Evolutionary conservation across 495 filamentous ascomycete genomes (phyloP), one percentile per base, ranked within the genome.

Genomic region (Trichocladium antarcticum): DNA sequence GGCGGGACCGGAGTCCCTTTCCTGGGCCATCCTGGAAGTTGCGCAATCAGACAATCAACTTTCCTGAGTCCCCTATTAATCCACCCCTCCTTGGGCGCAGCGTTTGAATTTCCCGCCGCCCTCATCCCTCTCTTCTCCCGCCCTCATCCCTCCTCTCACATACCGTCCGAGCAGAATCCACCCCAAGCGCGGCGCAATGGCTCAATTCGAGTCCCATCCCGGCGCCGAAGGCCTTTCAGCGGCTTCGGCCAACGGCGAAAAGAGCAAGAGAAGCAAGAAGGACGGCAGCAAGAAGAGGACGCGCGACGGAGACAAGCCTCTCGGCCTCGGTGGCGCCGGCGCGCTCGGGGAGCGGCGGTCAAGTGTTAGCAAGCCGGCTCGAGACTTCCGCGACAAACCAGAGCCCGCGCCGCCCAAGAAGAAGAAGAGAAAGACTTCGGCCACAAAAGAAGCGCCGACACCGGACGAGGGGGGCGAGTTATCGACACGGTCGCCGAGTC

Each of bases 361-460:
- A 20, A 77, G 73, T 62, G 60, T 84, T 54, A 80, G 78, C 65
- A 82, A 83, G 49, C 76, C 81, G 16, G 81, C 85, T 20, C 73
- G 85, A 56, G 85, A 90, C 67, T 77, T 80, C 16, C 69, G 82
- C 55, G 87, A 93, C 61, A 79, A 83, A 60, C 76, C 75, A 7
- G 70, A 73, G 24, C 53, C 58, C 66, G 9, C 63, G 19, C 37
- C 64, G 9, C 62, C 59, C 42, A 64, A 58, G 55, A 67, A 65
- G 52, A 67, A 62, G 54, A 67, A 57, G 42, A 71, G 55, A 44
- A 74, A 62, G 47, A 63, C 53, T 37, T 63, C 54, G 22, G 7
- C 17, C 22, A 14, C 42, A 15, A 32, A 50, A 39, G 48, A 45
- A 14, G 41, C 35, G 20, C 42, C 57, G 29, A 46, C 42, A 15